A percentile compares a stretch with the other conserved stretches of the same genome.
phyloP scores from a whole-genome alignment of 192 early-diverging fungal species.

The Gryganskiella cystojenkinii region DNA sequence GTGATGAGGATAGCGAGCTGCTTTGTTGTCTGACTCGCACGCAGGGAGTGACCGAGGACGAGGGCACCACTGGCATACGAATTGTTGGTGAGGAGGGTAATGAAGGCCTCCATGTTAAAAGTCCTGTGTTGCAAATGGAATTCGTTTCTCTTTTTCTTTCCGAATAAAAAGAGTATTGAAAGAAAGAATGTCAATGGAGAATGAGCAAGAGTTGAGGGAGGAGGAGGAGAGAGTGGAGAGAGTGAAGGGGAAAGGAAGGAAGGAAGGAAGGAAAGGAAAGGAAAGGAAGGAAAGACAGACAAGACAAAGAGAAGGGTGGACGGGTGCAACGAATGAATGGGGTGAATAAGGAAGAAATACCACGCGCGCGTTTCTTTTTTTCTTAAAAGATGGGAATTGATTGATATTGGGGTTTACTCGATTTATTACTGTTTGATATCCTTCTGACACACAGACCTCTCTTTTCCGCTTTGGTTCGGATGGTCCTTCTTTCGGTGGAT shows the following conservation, averaged over 20 bases:
- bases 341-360: too few relatives aligned
- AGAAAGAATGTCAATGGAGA: background rate
- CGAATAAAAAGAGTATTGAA: background rate
- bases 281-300: background rate
- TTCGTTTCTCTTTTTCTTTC: background rate
- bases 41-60: conserved; percentile 80
- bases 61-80: conserved; percentile 87
- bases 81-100: conserved; percentile 90
- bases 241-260: background rate
- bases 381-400: too few relatives aligned
- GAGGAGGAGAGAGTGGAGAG: background rate
- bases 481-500: too few relatives aligned
- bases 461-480: too few relatives aligned
- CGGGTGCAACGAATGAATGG: too few relatives aligned
- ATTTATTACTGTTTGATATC: too few relatives aligned
- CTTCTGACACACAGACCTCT: too few relatives aligned
- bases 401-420: too few relatives aligned
- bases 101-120: conserved; percentile 67
- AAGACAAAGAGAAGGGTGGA: background rate
- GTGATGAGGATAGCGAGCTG: conserved; percentile 79
- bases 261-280: conserved; percentile 4
- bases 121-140: background rate
- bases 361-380: too few relatives aligned
- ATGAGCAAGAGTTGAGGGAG: background rate
- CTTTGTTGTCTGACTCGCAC: conserved; percentile 68